Base-by-base conservation (phyloP, 129 eudicot species). In the Apium graveolens region DNA sequence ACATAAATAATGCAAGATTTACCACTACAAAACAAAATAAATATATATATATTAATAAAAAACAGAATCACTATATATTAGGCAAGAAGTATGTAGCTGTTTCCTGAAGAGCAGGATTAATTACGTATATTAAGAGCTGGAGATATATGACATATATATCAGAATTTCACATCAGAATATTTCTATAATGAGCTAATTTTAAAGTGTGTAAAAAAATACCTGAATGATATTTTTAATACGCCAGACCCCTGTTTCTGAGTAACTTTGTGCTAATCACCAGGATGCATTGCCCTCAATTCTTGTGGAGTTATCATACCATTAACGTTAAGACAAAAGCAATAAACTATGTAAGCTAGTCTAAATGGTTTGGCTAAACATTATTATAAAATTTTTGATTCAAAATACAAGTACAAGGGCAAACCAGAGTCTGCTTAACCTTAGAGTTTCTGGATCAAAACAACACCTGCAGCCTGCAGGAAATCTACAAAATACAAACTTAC, bases 161-260 rank as follows among this genome's bases (percentile, higher is more conserved):
- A 73, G 4, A 43, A 44, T 26, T 26, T 12, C 39, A 24, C 32
- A 26, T 73, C 18, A 41, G 41, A 72, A 27, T 44, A 41, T 24
- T 4, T 16, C 6, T 41, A n/a, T 55, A 42, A 7, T 38, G 20
- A n/a, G 34, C 24, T 42, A 2, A 42, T 12, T 24, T 9, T 35
- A 49, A 17, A 37, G 31, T 29, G 78, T 34, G 12, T 17, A 39
- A 31, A 32, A 76, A 6, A 35, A 9, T 41, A 84, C 87, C 87
- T 84, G 84, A 76, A 76, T 83, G 16, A 83, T 69, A 45, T 80
- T 81, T 53, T 80, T 83, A 5, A 83, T 18, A 37, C 86, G 80
- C 86, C 86, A 83, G 11, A 70, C 5, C 78, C 78, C 1, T 53
- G 26, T 18, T 31, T 53, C 13, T 18, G 6, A 4, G 70, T 14